A percentile compares a stretch with the other conserved stretches of the same genome.
Conservation (phyloP, 805 yeast genomes). For the Starmerella scarabaei region DNA sequence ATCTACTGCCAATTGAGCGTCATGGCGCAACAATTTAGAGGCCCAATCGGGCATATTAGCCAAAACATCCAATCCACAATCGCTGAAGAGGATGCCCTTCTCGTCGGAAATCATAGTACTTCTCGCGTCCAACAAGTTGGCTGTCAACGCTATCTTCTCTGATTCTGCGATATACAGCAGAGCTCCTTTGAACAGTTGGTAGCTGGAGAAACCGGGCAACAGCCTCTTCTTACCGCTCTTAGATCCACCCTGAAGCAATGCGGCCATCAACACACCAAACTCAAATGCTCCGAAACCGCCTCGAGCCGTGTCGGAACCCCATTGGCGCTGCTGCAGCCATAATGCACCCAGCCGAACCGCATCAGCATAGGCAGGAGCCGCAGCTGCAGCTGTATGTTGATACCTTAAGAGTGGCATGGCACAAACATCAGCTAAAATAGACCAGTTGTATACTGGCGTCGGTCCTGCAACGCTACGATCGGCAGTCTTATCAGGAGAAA, state of each 20-base stretch:
- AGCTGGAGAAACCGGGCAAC: conserved; percentile 78
- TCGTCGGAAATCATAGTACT: conserved; percentile 2
- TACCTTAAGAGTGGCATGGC: conserved; percentile 60
- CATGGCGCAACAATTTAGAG: conserved; percentile 45
- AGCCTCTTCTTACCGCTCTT: conserved; percentile 59
- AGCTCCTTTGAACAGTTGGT: conserved; percentile 84
- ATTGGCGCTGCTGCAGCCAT: conserved; percentile 84
- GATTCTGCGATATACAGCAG: conserved; percentile 61
- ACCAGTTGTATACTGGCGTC: conserved; percentile 78
- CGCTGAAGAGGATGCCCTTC: conserved; percentile 17
- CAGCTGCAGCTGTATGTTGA: conserved; percentile 50
- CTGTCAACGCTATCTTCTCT: conserved; percentile 1
- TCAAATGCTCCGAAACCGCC: conserved; percentile 89
- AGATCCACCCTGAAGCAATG: conserved; percentile 66
- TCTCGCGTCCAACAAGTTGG: neutral
- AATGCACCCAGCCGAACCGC: conserved; percentile 77
- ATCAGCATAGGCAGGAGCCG: conserved; percentile 58
- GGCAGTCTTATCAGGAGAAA: conserved; percentile 69
- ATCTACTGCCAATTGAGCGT: conserved; percentile 54
- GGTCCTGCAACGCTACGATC: conserved; percentile 42
- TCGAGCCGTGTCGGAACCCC: conserved; percentile 41
- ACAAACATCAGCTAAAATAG: conserved; percentile 56
- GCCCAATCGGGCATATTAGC: conserved; percentile 69
- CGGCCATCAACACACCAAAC: conserved; percentile 68
- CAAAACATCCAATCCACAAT: conserved; percentile 52